phyloP scores from a whole-genome alignment of 306 rosid species.

The Aeschynomene evenia region DNA sequence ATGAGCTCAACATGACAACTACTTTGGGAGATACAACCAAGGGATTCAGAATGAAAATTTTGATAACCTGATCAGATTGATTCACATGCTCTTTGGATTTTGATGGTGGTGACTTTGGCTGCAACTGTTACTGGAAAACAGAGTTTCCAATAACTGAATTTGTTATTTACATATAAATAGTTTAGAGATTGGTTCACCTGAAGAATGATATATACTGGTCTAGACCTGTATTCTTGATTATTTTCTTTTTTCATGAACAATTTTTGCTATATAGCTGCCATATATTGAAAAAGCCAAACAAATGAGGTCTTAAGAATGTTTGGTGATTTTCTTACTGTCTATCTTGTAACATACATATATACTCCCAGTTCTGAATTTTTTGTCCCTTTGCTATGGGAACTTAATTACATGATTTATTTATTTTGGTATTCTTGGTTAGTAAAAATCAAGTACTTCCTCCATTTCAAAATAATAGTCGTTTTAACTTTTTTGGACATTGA shows the following conservation, averaged over 20 bases:
- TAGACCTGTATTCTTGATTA: constrained; percentile 17
- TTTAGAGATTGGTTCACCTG: constrained; percentile 30
- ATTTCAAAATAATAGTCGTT: too few species aligned
- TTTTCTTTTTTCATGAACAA: constrained; percentile 31
- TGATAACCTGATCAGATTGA: constrained; percentile 11
- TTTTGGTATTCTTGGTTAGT: background rate
- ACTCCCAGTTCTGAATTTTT: background rate
- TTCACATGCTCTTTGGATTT: constrained; percentile 33
- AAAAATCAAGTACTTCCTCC: background rate
- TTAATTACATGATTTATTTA: background rate
- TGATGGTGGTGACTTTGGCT: constrained; percentile 37
- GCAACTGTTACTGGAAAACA: constrained; percentile 31
- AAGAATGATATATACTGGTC: constrained; percentile 19
- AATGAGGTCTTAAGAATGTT: constrained; percentile 33
- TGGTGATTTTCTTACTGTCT: background rate
- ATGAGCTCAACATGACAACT: constrained; percentile 34
- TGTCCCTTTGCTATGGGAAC: background rate
- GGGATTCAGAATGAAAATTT: background rate
- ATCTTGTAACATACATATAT: constrained; percentile 9
- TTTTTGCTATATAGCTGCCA: constrained; percentile 17
- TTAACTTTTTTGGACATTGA: too few species aligned
- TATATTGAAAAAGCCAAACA: constrained; percentile 19
- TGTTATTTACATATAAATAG: constrained; percentile 26
- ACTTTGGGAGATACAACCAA: constrained; percentile 36
- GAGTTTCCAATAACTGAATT: constrained; percentile 22